phyloP scores from a whole-genome alignment of 768 basidiomycete genomes.

The Podaxis sp. region DNA sequence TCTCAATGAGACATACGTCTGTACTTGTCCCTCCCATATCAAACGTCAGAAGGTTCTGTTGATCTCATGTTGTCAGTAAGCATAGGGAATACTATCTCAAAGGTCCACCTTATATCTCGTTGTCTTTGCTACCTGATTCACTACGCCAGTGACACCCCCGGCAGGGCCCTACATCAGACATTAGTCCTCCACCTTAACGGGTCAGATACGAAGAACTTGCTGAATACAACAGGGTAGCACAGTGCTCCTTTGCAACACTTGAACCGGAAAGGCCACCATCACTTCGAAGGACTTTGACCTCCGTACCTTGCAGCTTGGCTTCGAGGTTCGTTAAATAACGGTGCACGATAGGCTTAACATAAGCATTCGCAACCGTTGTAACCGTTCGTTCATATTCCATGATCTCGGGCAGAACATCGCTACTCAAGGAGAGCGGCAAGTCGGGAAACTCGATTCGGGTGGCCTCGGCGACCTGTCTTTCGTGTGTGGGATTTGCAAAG shows the following conservation, averaged over 20 bases:
- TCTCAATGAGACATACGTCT: slow-evolving; percentile 30
- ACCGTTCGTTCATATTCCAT: slow-evolving; percentile 30
- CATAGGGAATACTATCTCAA: background rate
- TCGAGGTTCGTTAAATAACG: slow-evolving; percentile 26
- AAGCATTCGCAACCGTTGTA: slow-evolving; percentile 29
- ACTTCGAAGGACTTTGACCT: slow-evolving; percentile 27
- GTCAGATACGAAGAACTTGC: background rate
- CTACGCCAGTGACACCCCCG: slow-evolving; percentile 28
- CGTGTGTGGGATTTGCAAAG: slow-evolving; percentile 26
- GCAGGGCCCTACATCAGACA: slow-evolving; percentile 22
- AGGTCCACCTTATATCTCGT: slow-evolving; percentile 16
- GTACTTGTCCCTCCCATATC: slow-evolving; percentile 31
- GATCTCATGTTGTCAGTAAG: slow-evolving; percentile 2
- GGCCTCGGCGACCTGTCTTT: slow-evolving; percentile 20
- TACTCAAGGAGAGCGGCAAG: slow-evolving; percentile 26
- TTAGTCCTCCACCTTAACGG: background rate
- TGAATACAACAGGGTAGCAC: slow-evolving; percentile 26
- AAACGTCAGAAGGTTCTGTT: slow-evolving; percentile 27
- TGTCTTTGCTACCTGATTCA: slow-evolving; percentile 18
- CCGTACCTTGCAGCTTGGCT: slow-evolving; percentile 19
- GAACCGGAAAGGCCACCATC: slow-evolving; percentile 27
- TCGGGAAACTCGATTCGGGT: slow-evolving; percentile 25
- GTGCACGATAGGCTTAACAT: slow-evolving; percentile 27
- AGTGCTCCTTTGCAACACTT: slow-evolving; percentile 25
- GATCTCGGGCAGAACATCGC: slow-evolving; percentile 25